Conservation (phyloP, 208 protist species). For the Leishmania braziliensis region DNA sequence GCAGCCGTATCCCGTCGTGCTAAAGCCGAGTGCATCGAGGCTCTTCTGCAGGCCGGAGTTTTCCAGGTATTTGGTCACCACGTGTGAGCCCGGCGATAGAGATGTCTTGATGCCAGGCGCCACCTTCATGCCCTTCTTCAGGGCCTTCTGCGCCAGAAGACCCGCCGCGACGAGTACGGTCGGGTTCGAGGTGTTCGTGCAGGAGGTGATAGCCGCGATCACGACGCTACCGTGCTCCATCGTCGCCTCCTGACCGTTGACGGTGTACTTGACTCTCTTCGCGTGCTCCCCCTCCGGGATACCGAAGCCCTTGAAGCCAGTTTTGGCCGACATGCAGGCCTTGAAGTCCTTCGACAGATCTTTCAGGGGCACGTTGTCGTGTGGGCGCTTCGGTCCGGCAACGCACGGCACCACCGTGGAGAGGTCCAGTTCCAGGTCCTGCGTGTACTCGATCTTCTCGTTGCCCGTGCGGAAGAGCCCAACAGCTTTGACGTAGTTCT, state of each 20-base stretch:
- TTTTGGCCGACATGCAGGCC: conserved; percentile 85
- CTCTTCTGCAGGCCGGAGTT: conserved; percentile 81
- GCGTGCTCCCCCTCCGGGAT: conserved; percentile 75
- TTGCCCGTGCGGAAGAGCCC: conserved; percentile 84
- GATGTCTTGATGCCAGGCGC: conserved; percentile 94
- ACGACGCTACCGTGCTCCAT: conserved; percentile 95
- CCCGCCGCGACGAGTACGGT: conserved; percentile 95
- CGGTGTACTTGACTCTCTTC: conserved; percentile 80
- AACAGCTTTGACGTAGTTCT: conserved; percentile 90
- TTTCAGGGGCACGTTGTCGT: conserved; percentile 93
- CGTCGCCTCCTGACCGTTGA: conserved; percentile 75
- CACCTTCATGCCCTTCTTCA: conserved; percentile 91
- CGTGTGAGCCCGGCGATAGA: conserved; percentile 94
- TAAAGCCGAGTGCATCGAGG: conserved; percentile 91
- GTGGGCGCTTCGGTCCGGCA: conserved; percentile 95
- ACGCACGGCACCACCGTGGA: conserved; percentile 88
- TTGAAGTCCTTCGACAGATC: conserved; percentile 94
- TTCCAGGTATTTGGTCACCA: conserved; percentile 95
- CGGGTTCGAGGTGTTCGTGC: conserved; percentile 97
- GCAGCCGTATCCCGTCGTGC: conserved; percentile 95
- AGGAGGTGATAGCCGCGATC: conserved; percentile 96
- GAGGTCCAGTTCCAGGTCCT: conserved; percentile 93
- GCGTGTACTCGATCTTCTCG: conserved; percentile 85
- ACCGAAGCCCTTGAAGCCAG: conserved; percentile 97
- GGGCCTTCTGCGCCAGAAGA: conserved; percentile 93